phyloP scores from a whole-genome alignment of 768 basidiomycete genomes.

The Ephemerocybe angulata region DNA sequence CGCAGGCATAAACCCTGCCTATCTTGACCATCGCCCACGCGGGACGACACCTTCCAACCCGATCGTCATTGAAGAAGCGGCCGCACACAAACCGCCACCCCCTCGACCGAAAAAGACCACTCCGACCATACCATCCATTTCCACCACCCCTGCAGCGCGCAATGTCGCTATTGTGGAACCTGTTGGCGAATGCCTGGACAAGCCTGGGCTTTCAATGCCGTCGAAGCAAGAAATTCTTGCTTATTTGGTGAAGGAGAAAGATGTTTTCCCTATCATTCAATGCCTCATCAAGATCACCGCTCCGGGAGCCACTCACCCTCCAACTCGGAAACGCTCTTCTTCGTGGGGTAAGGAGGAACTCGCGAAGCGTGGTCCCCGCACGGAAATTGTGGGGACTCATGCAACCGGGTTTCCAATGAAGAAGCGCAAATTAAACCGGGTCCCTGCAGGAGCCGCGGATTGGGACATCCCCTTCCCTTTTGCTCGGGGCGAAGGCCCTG shows the following conservation, averaged over 20 bases:
- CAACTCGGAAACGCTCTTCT: background rate
- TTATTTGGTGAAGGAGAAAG: constrained; percentile 58
- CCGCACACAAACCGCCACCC: constrained; percentile 28
- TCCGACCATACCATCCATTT: constrained; percentile 11
- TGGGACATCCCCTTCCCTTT: constrained; percentile 87
- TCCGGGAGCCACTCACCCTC: constrained; percentile 13
- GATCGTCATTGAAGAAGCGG: constrained; percentile 66
- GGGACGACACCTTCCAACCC: constrained; percentile 61
- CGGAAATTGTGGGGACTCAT: constrained; percentile 1
- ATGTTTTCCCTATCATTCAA: constrained; percentile 63
- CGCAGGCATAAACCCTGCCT: constrained; percentile 58
- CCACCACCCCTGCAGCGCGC: background rate
- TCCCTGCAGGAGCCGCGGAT: constrained; percentile 76
- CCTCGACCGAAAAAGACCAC: constrained; percentile 9
- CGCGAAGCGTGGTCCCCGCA: background rate
- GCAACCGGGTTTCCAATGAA: constrained; percentile 33
- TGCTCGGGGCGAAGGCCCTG: constrained; percentile 63
- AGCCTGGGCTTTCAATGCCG: constrained; percentile 43
- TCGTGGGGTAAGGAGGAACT: background rate
- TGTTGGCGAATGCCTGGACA: constrained; percentile 36
- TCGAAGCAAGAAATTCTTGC: constrained; percentile 57
- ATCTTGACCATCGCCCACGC: constrained; percentile 36
- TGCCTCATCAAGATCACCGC: constrained; percentile 54
- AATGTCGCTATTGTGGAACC: background rate
- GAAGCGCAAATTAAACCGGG: constrained; percentile 58